Base-by-base conservation (phyloP, 2,329 filamentous ascomycete genomes). In the Tolypocladium nubicola region DNA sequence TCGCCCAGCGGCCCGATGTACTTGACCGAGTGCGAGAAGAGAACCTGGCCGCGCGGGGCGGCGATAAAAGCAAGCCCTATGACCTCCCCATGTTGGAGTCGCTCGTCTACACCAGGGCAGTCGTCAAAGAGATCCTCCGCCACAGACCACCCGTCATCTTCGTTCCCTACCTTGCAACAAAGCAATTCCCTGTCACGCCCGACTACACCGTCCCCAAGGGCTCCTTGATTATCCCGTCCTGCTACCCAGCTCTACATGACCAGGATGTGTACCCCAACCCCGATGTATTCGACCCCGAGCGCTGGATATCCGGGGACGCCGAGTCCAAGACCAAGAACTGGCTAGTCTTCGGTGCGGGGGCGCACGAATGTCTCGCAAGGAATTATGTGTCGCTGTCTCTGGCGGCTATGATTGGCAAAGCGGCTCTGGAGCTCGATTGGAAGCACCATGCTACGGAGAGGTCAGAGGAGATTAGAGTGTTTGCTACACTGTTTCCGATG, bases 371-470 rank as follows among this genome's bases (percentile, higher is more conserved):
- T 58, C 68, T 81, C 1, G 78, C 77, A 1, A 67, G 72, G 52
- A 71, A 68, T 55, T 81, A 80, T 58, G 77, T 81, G 16, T 78
- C 75, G 13, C 68, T 81, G 0, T 72, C 74, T 0, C 76, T 81
- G 76, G 74, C 76, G 1, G 73, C 66, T 2, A 79, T 81, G 76
- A 78, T 81, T 65, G 78, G 78, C 1, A 81, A 79, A 62, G 79
- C 78, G 0, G 65, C 74, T 6, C 43, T 81, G 56, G 75, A 80
- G 57, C 57, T 81, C 1, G 74, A 81, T 54, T 81, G 78, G 78
- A 65, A 63, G 52, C 79, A 81, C 62, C 71, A 79, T 63, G 70
- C 78, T 4, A 81, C 79, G 1, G 63, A 64, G 0, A 67, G 60
- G 26, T 80, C 77, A 1, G 78, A 81, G 59, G 74, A 80, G 64